Base-by-base conservation (phyloP, 148 eudicot genomes). In the Simmondsia chinensis region DNA sequence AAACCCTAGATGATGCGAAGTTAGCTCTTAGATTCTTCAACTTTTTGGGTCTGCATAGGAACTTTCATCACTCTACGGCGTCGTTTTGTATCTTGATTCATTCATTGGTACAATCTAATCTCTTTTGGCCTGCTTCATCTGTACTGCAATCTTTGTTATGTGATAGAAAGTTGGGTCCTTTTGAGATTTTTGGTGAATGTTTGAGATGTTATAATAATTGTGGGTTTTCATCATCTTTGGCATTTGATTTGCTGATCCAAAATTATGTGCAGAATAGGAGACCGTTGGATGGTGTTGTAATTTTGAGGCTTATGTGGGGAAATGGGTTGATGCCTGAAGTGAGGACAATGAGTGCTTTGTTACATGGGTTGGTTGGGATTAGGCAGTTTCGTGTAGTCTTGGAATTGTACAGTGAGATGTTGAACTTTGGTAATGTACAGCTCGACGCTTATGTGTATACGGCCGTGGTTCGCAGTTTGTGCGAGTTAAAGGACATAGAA, bases 21-120 rank as follows among this genome's bases (percentile, higher is more conserved):
- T 64, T 82, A 54, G 76, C 93, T 20, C 67, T 87, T 3, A 68
- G 96, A 0, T 82, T 87, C 70, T 87, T 87, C 72, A 87, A 87
- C 44, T 82, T 75, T 62, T 39, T 87, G n/a, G 94, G 94, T 23
- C 82, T 82, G 9, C 96, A 82, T 55, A 36, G 27, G 39, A 66
- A 71, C 20, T 87, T 82, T 64, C 38, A 52, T 26, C 96, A 82
- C 49, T 73, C 87, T 10, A 60, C 78, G 42, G 21, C 72, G 22
- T 82, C 96, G 20, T 87, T 82, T 40, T 71, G 87, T 52, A 59
- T 82, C 6, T 55, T 87, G 14, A 39, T 82, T 11, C 96, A 82
- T 36, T 66, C 80, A 12, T 39, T 79, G 3, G 70, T 55, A 17
- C 61, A 40, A 5, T 46, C 61, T 17, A 60, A 48, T 24, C 63